Evolutionary conservation across 2,329 filamentous ascomycete species (phyloP), one percentile per base, ranked within the genome.

Genomic region (Zymoseptoria ardabiliae): DNA sequence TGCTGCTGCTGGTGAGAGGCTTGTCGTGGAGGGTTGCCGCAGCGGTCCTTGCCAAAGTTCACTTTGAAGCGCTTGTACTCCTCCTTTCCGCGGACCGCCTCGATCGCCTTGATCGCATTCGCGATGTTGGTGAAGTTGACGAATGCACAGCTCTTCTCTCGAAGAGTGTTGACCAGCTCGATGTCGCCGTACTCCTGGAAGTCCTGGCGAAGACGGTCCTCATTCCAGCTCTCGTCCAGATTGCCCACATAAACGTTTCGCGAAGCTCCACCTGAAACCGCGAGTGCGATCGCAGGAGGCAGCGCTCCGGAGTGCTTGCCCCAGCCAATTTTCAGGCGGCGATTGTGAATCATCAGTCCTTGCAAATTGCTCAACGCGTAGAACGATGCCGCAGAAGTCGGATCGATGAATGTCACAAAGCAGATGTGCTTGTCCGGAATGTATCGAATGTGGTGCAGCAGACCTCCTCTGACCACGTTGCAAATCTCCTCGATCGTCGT

Each of bases 51-150:
- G 76, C 94, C 94, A 73, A 99, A 99, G 80, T 99, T 99, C 74
- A 99, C 93, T 83, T 99, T 99, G 85, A 99, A 99, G 69, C 94
- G 86, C 76, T 87, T 90, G 82, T 99, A 99, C 71, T 99, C 94
- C 50, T 97, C 94, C 72, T 92, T 91, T 71, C 91, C 89, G 59
- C 94, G 86, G 65, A 99, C 86, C 21, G 92, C 94, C 77, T 99
- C 94, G 65, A 99, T 99, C 0, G 94, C 94, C 80, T 99, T 99
- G 81, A 99, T 99, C 55, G 94, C 94, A 69, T 99, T 99, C 72
- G 94, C 94, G 73, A 99, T 99, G 78, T 99, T 99, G 72, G 94
- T 99, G 75, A 99, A 99, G 79, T 99, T 99, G 74, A 99, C 94
- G 73, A 99, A 99, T 0, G 94, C 94, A 75, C 94, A 99, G 79